These are phyloP conservation scores for Dissoconium aciculare DNA, from an alignment of 2,329 filamentous ascomycete species.

Conservation along the genomic window DNA sequence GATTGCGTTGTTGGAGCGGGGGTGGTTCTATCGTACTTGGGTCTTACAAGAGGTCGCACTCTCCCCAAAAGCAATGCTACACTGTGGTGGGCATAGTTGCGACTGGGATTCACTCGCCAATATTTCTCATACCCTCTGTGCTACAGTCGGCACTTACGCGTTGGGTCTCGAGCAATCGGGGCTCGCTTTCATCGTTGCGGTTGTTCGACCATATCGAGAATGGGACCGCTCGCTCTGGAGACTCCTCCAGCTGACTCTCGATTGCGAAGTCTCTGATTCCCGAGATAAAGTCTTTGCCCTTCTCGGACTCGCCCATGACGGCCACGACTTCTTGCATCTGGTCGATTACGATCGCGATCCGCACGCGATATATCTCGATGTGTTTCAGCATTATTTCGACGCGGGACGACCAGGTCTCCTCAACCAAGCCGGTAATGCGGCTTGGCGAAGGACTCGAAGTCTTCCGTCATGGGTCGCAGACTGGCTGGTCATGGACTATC, in stretches of 20 bases:
- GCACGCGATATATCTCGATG: background rate
- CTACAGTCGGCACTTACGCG: no score
- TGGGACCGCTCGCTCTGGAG: background rate
- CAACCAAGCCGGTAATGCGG: background rate
- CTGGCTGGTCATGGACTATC: background rate
- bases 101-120: slow-evolving; percentile 3
- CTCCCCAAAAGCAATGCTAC: slow-evolving; percentile 1
- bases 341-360: background rate
- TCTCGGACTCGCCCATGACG: slow-evolving; percentile 2
- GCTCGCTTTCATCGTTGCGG: background rate
- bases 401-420: background rate
- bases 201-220: no score
- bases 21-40: slow-evolving; percentile 5
- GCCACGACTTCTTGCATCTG: background rate
- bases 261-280: slow-evolving; percentile 4
- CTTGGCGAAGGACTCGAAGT: background rate
- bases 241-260: background rate
- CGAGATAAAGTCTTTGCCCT: slow-evolving; percentile 6
- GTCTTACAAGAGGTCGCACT: slow-evolving; percentile 5
- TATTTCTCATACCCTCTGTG: background rate
- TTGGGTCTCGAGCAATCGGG: background rate
- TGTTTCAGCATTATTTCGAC: background rate
- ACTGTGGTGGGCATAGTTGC: slow-evolving; percentile 2
- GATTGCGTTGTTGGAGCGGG: slow-evolving; percentile 1
- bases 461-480: background rate